These are phyloP conservation scores for Coccomyxa subellipsoidea DNA, from an alignment of 163 green algal species.

Conservation along the genomic window DNA sequence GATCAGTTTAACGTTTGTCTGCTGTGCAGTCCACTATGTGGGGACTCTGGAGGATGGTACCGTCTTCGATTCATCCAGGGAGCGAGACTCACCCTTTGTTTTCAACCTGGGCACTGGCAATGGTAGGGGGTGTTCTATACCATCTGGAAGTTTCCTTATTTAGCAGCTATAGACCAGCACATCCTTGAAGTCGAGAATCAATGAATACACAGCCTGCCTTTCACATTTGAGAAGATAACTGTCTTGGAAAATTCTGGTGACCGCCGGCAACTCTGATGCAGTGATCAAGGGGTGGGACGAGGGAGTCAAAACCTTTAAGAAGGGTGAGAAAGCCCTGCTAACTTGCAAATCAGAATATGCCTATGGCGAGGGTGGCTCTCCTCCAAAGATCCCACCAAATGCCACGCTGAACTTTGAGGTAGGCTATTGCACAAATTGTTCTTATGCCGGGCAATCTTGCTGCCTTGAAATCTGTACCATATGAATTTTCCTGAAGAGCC, in stretches of 20 bases:
- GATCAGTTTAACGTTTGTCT: no score
- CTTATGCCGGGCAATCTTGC: no score
- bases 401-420: constrained; percentile 71
- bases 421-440: no score
- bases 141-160: neutral
- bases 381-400: constrained; percentile 78
- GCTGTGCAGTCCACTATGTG: constrained; percentile 85
- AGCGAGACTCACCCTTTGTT: constrained; percentile 74
- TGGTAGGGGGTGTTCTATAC: neutral
- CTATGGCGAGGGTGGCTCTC: constrained; percentile 74
- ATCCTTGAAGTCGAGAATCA: no score
- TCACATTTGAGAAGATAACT: no score
- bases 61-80: constrained; percentile 83
- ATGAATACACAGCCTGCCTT: no score
- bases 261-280: no score
- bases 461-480: no score
- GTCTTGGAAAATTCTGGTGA: no score
- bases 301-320: constrained; percentile 85
- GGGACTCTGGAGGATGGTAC: constrained; percentile 81
- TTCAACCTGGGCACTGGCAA: constrained; percentile 80
- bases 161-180: no score
- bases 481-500: no score
- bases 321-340: constrained; percentile 71
- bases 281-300: constrained; percentile 94
- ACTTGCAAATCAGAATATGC: constrained; percentile 68